Evolutionary conservation across 2,329 filamentous ascomycete species (phyloP), one percentile per base, ranked within the genome.

Genomic region (Fusarium devonianum): DNA sequence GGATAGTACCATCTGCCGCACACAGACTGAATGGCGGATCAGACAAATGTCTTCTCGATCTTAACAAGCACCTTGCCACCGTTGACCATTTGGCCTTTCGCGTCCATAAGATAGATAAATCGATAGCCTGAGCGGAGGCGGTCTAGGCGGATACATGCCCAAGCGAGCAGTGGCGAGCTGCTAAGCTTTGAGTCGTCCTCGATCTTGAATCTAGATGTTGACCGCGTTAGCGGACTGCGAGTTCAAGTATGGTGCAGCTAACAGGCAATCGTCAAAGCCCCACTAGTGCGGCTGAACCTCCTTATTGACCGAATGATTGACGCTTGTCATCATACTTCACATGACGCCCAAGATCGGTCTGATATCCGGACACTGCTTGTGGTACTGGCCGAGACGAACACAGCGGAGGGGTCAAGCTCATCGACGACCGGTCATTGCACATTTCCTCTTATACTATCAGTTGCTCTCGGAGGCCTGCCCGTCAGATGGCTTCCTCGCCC

Each of bases 91-190:
- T 72, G 68, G 13, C 79, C 78, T 18, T 73, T 70, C 16, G 69
- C 68, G 48, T 83, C 75, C 57, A 76, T 67, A 33, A 85, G 73
- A 28, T 72, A 69, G 40, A 85, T 69, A 54, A 83, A 79, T 33
- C 82, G 78, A 67, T 82, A 84, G 13, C 82, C 82, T 35, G 69
- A 69, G 35, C 73, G 76, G 3, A 85, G 74, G 28, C 82, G 79
- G 67, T 84, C 82, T 10, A 85, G 76, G 4, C 82, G 80, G 63
- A 84, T 78, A 62, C 82, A 84, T 18, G 81, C 79, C 81, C 82
- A 85, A 8, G 77, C 78, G 18, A 79, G 71, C 25, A 77, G 67
- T 10, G 71, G 64, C 26, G 67, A 69, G 55, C 67, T 66, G 37
- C 74, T 71, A 34, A 73, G 44, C 33, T 54, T 69, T 16, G 72